Percentiles rank a stretch among this genome's conserved stretches.
Evolutionary conservation across 805 yeast genomes (phyloP).

Genomic region (Wickerhamomyces chaumierensis): DNA sequence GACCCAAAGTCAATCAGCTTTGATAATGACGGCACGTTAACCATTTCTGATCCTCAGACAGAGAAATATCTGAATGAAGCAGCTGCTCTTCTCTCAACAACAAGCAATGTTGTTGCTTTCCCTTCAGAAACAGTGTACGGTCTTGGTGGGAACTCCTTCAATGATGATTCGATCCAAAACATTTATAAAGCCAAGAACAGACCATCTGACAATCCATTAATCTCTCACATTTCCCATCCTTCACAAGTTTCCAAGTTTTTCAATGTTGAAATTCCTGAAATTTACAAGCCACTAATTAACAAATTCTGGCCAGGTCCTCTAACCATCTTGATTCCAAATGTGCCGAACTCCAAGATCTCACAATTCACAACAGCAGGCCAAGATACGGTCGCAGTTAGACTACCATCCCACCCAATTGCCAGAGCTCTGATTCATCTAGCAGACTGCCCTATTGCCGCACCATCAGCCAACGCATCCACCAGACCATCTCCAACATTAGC

Average conservation of each 20-base stretch:
- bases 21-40: slow-evolving; percentile 21
- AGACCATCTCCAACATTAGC: slow-evolving; percentile 91
- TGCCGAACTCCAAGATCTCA: slow-evolving; percentile 42
- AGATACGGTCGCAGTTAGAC: slow-evolving; percentile 81
- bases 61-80: slow-evolving; percentile 43
- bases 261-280: slow-evolving; percentile 46
- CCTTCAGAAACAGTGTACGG: slow-evolving; percentile 99
- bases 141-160: slow-evolving; percentile 76
- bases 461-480: slow-evolving; percentile 95
- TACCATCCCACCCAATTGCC: slow-evolving; percentile 83
- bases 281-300: slow-evolving; percentile 52
- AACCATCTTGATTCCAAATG: slow-evolving; percentile 68
- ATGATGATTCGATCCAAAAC: slow-evolving; percentile 58
- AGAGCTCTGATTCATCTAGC: slow-evolving; percentile 78
- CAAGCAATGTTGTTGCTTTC: slow-evolving; percentile 68
- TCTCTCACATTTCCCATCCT: slow-evolving; percentile 75
- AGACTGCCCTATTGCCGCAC: slow-evolving; percentile 91
- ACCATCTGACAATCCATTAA: slow-evolving; percentile 92
- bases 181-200: slow-evolving; percentile 86
- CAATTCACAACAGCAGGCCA: slow-evolving; percentile 76
- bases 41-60: slow-evolving; percentile 42
- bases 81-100: slow-evolving; percentile 36
- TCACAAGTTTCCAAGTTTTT: slow-evolving; percentile 58
- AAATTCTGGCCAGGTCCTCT: slow-evolving; percentile 95
- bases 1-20: slow-evolving; percentile 13